Evolutionary conservation across 2,329 filamentous ascomycete genomes (phyloP).

Genomic region (Claviceps purpurea): DNA sequence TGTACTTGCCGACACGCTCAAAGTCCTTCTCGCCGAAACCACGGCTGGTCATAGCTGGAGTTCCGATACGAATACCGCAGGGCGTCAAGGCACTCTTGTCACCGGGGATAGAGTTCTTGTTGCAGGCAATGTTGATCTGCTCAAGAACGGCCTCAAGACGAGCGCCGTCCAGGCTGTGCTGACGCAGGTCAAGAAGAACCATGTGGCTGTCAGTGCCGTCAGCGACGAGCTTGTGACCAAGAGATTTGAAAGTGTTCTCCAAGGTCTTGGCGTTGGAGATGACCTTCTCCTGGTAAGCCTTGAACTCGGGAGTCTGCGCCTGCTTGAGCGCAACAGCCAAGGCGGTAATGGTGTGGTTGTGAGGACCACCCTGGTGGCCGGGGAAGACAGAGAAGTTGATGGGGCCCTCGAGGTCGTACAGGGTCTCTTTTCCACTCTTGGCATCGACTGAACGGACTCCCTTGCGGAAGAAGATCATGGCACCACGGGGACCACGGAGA

Average conservation of each 20-base stretch:
- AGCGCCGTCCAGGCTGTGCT: slow-evolving; percentile 76
- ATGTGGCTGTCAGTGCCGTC: slow-evolving; percentile 97
- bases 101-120: slow-evolving; percentile 97
- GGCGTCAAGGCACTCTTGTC: slow-evolving; percentile 96
- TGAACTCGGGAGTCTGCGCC: slow-evolving; percentile 81
- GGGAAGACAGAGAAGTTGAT: slow-evolving; percentile 99
- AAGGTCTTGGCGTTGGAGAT: slow-evolving; percentile 87
- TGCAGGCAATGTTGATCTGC: slow-evolving; percentile 97
- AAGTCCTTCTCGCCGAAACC: slow-evolving; percentile 91
- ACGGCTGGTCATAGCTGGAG: slow-evolving; percentile 92
- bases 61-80: slow-evolving; percentile 88
- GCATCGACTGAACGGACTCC: slow-evolving; percentile 79
- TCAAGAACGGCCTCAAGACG: slow-evolving; percentile 93
- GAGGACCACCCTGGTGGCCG: slow-evolving; percentile 93
- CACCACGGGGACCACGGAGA: slow-evolving; percentile 88
- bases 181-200: slow-evolving; percentile 86
- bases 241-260: slow-evolving; percentile 68
- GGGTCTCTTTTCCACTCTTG: slow-evolving; percentile 78
- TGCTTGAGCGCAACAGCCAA: slow-evolving; percentile 91
- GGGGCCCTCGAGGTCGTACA: slow-evolving; percentile 87
- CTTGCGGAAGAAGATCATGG: slow-evolving; percentile 99
- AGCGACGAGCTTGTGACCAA: slow-evolving; percentile 88
- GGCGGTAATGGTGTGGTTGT: slow-evolving; percentile 99
- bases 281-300: slow-evolving; percentile 85
- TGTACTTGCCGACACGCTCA: slow-evolving; percentile 77